These are phyloP conservation scores for Trametes coccinea DNA, from an alignment of 768 basidiomycete genomes.

Conservation along the genomic window DNA sequence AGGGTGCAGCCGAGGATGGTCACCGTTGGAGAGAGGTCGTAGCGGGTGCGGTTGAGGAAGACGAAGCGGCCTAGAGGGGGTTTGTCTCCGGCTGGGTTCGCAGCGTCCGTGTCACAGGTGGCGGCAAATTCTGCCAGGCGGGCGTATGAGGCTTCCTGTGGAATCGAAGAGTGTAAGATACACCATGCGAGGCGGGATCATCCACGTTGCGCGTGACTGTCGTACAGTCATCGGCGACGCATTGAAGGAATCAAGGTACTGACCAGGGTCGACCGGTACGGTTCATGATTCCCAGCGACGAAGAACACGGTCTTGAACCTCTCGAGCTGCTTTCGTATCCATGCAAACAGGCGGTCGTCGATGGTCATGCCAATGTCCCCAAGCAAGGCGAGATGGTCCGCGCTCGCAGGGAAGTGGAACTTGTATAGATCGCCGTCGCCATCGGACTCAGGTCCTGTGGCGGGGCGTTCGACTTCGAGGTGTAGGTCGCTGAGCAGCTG, in stretches of 20 bases:
- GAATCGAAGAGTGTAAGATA: too few relatives aligned
- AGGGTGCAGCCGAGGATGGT: constrained; percentile 46
- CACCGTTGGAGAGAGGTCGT: constrained; percentile 34
- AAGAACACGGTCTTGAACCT: constrained; percentile 37
- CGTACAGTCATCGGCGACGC: too few relatives aligned
- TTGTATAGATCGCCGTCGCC: constrained; percentile 20
- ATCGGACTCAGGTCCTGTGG: not conserved
- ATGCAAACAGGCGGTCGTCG: constrained; percentile 35
- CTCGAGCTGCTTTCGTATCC: constrained; percentile 33
- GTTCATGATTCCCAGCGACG: constrained; percentile 38
- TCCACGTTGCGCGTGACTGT: too few relatives aligned
- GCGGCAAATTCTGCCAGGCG: not conserved
- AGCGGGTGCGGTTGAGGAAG: constrained; percentile 36
- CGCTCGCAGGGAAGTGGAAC: constrained; percentile 31
- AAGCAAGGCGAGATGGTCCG: constrained; percentile 35
- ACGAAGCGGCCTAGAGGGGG: constrained; percentile 30
- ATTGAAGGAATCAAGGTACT: not conserved
- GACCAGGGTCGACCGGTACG: constrained; percentile 19
- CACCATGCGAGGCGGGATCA: too few relatives aligned
- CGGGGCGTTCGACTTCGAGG: constrained; percentile 29
- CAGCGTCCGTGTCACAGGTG: not conserved
- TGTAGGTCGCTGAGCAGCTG: constrained; percentile 37
- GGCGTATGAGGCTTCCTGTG: not conserved
- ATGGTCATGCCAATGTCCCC: constrained; percentile 39
- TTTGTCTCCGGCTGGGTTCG: not conserved